Evolutionary conservation across 192 early-diverging fungal genomes (phyloP).

Genomic region (Jimgerdemannia lactiflua): DNA sequence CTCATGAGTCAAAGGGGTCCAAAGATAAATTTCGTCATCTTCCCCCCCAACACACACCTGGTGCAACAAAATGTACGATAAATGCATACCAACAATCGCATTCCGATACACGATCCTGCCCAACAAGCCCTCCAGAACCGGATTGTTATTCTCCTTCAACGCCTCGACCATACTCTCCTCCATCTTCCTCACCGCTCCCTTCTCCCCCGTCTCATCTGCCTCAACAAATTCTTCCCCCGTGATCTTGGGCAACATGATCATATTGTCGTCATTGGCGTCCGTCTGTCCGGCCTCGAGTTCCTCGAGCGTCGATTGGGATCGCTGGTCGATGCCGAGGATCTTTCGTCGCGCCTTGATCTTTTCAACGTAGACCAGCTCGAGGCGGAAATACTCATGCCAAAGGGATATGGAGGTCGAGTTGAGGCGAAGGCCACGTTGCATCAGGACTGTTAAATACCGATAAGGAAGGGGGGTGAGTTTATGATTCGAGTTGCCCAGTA

Average conservation of each 20-base stretch:
- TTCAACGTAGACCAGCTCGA: constrained; percentile 87
- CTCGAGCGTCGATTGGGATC: constrained; percentile 25
- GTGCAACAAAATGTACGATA: neutral
- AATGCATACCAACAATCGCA: constrained; percentile 62
- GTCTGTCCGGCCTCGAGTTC: constrained; percentile 36
- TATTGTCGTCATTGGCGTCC: constrained; percentile 42
- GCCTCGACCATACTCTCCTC: constrained; percentile 45
- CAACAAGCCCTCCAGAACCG: constrained; percentile 69
- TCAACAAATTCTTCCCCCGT: constrained; percentile 50
- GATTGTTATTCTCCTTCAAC: constrained; percentile 56
- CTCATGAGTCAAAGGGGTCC: no score
- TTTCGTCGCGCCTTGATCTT: constrained; percentile 80
- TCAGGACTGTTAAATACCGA: constrained; percentile 44
- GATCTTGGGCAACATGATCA: constrained; percentile 52
- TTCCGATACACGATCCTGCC: constrained; percentile 75
- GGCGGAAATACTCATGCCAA: constrained; percentile 93
- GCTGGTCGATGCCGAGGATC: constrained; percentile 67
- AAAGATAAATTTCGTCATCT: neutral
- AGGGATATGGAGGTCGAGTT: constrained; percentile 68
- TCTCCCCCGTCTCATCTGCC: constrained; percentile 37
- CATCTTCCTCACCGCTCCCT: constrained; percentile 30
- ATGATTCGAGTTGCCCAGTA: neutral
- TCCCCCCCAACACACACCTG: no score
- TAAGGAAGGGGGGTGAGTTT: neutral
- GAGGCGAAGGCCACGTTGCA: constrained; percentile 85